phyloP scores from a whole-genome alignment of 305 asterid genomes.

The Withania somnifera region DNA sequence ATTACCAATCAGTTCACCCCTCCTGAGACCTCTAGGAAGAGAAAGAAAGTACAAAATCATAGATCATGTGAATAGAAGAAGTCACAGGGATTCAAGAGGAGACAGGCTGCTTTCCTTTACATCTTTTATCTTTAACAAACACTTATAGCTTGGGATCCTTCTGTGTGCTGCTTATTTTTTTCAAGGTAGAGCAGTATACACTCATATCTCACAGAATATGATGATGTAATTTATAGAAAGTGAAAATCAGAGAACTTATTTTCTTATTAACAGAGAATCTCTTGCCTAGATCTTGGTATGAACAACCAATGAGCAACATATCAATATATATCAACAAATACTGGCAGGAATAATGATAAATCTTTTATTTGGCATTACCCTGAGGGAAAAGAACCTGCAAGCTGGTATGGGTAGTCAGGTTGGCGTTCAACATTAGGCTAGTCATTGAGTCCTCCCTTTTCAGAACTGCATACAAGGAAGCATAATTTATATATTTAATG shows the following conservation, averaged over 20 bases:
- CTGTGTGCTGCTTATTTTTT: background rate
- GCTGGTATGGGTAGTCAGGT: constrained; percentile 15
- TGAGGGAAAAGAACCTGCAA: constrained; percentile 18
- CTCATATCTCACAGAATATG: background rate
- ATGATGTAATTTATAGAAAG: background rate
- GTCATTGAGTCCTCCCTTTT: constrained; percentile 21
- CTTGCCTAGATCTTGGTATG: background rate
- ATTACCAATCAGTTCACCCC: background rate
- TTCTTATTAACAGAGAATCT: background rate
- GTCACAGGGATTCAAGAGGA: background rate
- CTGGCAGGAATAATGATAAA: background rate
- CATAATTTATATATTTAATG: background rate
- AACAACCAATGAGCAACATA: background rate
- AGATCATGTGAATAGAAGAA: background rate
- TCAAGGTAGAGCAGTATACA: background rate
- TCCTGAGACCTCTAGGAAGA: background rate
- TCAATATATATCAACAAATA: background rate
- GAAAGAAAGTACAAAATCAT: background rate
- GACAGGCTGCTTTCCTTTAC: background rate
- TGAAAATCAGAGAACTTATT: background rate
- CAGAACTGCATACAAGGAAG: constrained; percentile 24
- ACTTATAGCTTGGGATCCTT: background rate
- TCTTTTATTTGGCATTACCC: constrained; percentile 33
- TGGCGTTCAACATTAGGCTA: constrained; percentile 8
- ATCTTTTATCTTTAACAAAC: background rate